Base-by-base conservation (phyloP, 768 basidiomycete species). In the Lentinula guzmanii region DNA sequence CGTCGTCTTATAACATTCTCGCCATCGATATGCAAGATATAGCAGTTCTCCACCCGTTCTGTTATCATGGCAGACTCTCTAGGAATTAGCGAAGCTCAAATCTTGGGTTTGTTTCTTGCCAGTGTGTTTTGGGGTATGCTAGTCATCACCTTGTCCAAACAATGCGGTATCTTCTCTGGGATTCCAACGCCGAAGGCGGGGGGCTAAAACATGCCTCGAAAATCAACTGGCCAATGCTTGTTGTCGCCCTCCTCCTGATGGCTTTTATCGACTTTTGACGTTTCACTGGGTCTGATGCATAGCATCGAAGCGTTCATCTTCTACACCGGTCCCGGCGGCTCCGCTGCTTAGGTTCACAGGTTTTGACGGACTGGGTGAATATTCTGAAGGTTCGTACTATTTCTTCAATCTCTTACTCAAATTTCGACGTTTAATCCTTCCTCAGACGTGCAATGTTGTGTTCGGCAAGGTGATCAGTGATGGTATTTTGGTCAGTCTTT, bases 151-250 rank as follows among this genome's bases (percentile, higher is more conserved):
- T 52, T 33, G 33, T 39, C 8, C 41, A 28, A 9, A 28, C 35
- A 16, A 37, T 60, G 35, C 59, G 51, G 35, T 39, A 16, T 42
- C 18, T 60, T 7, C 37, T 60, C 10, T 60, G 48, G 48, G 41
- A 60, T 34, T 16, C 33, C 13, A 21, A 48, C 11, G 37, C 7
- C 4, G 7, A 39, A 56, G 37, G 54, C 18, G 43, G 43, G 7
- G 13, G 15, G 8, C 51, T 60, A 18, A 33, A 41, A 28, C 18
- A 9, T 8, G 24, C 28, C 10, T 35, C 28, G 41, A 39, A 13
- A n/a, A 52, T 60, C 37, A 60, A 52, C 68, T 65, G 65, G 65
- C 35, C 52, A 4, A 62, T 64, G 65, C 41, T 65, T 13, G 11
- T 62, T 18, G 46, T 64, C n/a, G 56, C 62, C 15, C 15, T 65